Evolutionary conservation across 2,329 filamentous ascomycete genomes (phyloP).

Genomic region (Chrysosporium queenslandicum): DNA sequence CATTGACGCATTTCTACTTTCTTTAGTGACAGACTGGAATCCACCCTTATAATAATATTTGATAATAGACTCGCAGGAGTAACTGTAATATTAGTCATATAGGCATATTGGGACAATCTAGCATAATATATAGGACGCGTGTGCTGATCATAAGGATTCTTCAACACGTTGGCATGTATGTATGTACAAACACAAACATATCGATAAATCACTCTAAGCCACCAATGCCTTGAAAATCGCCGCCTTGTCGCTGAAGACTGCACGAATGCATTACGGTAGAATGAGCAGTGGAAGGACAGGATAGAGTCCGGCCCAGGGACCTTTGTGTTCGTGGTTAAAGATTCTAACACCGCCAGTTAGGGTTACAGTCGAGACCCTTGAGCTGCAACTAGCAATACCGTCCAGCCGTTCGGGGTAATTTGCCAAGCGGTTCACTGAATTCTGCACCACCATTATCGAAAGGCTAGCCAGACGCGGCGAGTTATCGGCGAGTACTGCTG

Average conservation of each 20-base stretch:
- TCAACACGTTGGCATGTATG: too few species aligned
- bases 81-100: background rate
- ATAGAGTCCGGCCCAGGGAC: too few species aligned
- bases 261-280: too few species aligned
- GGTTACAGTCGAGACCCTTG: too few species aligned
- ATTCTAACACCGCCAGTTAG: background rate
- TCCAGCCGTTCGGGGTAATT: background rate
- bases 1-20: background rate
- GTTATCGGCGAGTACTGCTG: background rate
- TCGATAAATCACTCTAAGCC: background rate
- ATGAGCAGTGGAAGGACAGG: too few species aligned
- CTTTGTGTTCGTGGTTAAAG: too few species aligned
- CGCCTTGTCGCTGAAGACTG: background rate
- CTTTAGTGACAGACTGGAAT: background rate
- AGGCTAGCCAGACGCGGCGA: background rate
- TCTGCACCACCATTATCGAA: background rate
- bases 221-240: background rate
- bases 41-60: background rate
- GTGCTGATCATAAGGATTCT: too few species aligned
- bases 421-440: background rate
- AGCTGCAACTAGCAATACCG: background rate
- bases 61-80: background rate
- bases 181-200: too few species aligned
- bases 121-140: background rate
- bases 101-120: slow-evolving; percentile 2